Evolutionary conservation across 73 alveolate species (phyloP).

Genomic region (Paramecium octaurelia): DNA sequence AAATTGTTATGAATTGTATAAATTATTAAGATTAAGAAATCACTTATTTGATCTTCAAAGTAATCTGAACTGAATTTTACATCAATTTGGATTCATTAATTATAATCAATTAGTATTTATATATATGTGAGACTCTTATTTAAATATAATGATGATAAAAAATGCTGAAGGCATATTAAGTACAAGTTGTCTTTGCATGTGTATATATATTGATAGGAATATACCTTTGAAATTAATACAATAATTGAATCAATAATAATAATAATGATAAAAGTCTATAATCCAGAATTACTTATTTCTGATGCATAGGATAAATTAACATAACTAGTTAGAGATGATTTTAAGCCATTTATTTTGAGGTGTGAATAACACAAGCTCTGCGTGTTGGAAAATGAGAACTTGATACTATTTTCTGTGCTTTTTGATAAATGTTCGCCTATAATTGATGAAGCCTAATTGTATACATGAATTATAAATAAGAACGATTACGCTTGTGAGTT

Average conservation of each 20-base stretch:
- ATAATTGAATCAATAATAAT: constrained; percentile 12
- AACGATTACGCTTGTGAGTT: background rate
- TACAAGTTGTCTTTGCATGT: background rate
- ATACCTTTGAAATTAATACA: background rate
- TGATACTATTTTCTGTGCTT: background rate
- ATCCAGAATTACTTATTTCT: background rate
- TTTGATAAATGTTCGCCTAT: background rate
- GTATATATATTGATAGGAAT: background rate
- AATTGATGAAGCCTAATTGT: background rate
- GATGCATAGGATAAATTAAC: background rate
- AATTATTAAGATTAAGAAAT: background rate
- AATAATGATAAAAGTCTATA: background rate
- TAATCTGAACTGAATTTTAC: background rate
- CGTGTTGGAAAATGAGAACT: background rate
- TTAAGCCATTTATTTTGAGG: background rate
- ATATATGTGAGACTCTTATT: background rate
- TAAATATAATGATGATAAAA: background rate
- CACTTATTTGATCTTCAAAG: too few species aligned
- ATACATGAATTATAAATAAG: background rate
- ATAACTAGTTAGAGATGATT: background rate
- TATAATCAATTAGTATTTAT: background rate
- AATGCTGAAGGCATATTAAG: background rate
- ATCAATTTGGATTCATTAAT: background rate
- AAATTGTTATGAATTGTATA: too few species aligned
- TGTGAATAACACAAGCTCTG: background rate